Evolutionary conservation across 495 filamentous ascomycete genomes (phyloP), one percentile per base, ranked within the genome.

Genomic region (Podospora australis): DNA sequence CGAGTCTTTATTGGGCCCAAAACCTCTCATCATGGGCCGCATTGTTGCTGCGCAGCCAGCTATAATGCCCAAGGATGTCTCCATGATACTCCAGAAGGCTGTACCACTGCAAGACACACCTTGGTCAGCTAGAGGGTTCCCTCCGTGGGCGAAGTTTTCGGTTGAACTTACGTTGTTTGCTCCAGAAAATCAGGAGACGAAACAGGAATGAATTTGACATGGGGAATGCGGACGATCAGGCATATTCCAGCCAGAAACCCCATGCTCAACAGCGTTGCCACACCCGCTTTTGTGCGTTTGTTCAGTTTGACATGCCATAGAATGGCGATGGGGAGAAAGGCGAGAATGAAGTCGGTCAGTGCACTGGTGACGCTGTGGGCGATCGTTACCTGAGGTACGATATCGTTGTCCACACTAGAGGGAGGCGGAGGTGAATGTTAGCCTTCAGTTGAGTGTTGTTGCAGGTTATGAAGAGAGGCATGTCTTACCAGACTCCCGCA

Each of bases 21-120:
- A 11, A 28, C 45, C 19, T 9, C 48, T 8, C 13, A 79, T 66
- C 6, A 73, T 57, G 7, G 69, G 67, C 5, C 65, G 62, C 8
- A 74, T 36, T 2, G 70, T 72, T 7, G 68, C 70, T n/a, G 63
- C 53, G 44, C 65, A 65, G 1, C 67, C 67, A 29, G 70, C 68
- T 7, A 65, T 64, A 30, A 73, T 65, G 10, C 67, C 71, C 14
- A 74, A 44, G 6, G 62, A 60, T 4, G 60, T 58, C 52, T 74
- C 70, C 36, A 71, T 44, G 6, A 64, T 57, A 10, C 63, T 61
- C 61, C 63, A 70, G 17, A 71, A 64, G 6, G 60, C 62, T 2
- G 69, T 42, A 34, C 59, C 59, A 16, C 57, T 66, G 13, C 35
- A 40, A 11, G 22, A 46, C 22, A 13, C 13, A 24, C n/a, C 19